A percentile compares a stretch with the other conserved stretches of the same genome.
Evolutionary conservation across 768 basidiomycete genomes (phyloP).

Genomic region (Tulasnella sp.): DNA sequence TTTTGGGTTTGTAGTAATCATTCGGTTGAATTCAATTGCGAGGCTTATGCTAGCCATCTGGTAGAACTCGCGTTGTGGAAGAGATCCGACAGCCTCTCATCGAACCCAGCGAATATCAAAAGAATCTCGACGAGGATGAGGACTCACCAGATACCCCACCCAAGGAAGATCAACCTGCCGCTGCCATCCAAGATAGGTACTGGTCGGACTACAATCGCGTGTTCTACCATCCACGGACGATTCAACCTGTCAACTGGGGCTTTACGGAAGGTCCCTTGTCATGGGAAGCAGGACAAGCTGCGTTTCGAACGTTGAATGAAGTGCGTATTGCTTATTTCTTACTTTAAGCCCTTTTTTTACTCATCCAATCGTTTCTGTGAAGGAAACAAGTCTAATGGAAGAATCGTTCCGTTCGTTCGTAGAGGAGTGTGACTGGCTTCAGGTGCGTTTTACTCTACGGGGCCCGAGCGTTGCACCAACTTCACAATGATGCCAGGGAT

Average conservation of each 20-base stretch:
- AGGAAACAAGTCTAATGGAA: conserved; percentile 30
- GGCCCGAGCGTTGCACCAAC: neutral
- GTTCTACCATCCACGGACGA: conserved; percentile 27
- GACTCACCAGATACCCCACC: neutral
- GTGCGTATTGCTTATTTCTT: neutral
- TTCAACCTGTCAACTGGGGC: conserved; percentile 26
- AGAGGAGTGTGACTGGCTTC: conserved; percentile 30
- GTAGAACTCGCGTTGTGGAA: neutral
- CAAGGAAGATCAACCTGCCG: neutral
- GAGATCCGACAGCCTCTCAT: conserved; percentile 17
- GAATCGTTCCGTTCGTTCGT: conserved; percentile 28
- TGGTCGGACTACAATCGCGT: conserved; percentile 32
- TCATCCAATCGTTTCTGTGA: neutral
- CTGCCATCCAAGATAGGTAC: neutral
- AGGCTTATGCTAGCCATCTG: neutral
- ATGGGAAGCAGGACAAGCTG: conserved; percentile 6
- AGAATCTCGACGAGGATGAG: conserved; percentile 20
- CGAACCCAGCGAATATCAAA: conserved; percentile 27
- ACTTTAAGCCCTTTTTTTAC: neutral
- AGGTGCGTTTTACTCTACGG: neutral
- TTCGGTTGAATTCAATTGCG: neutral
- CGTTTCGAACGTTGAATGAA: conserved; percentile 7
- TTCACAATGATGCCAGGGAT: conserved; percentile 9
- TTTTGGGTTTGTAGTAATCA: neutral
- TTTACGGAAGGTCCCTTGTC: neutral